Conservation (phyloP, 345 rosid species). For the Moricandia arvensis region DNA sequence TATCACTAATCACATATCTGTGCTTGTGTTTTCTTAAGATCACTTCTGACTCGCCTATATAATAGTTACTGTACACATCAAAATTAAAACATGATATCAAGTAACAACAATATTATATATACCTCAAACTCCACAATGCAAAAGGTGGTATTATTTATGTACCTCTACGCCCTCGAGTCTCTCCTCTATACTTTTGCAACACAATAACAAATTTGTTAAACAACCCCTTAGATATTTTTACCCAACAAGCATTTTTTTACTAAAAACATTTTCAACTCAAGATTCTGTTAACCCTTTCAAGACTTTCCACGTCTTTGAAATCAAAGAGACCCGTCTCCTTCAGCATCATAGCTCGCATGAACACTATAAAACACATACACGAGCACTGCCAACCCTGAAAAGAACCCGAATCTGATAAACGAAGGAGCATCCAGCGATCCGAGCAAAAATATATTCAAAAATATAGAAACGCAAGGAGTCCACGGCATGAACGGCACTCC, state of each 20-base stretch:
- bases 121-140: background rate
- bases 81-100: background rate
- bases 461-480: slow-evolving; percentile 78
- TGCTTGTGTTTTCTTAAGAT: background rate
- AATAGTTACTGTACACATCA: background rate
- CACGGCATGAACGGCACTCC: slow-evolving; percentile 91
- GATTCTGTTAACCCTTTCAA: slow-evolving; percentile 38
- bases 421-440: slow-evolving; percentile 73
- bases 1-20: background rate
- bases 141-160: background rate
- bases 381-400: slow-evolving; percentile 59
- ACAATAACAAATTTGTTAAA: background rate
- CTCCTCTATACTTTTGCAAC: background rate
- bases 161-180: background rate
- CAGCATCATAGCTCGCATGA: slow-evolving; percentile 87
- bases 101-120: background rate
- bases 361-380: slow-evolving; percentile 79
- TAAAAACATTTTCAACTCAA: slow-evolving; percentile 4
- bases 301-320: slow-evolving; percentile 46
- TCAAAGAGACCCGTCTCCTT: slow-evolving; percentile 46
- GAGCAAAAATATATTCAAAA: slow-evolving; percentile 69
- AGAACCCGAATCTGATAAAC: slow-evolving; percentile 67
- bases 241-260: background rate
- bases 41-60: background rate
- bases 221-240: background rate